A percentile compares a stretch with the other conserved stretches of the same genome.
Conservation (phyloP, 352 stramenopile genomes). For the Saprolegnia parasitica region DNA sequence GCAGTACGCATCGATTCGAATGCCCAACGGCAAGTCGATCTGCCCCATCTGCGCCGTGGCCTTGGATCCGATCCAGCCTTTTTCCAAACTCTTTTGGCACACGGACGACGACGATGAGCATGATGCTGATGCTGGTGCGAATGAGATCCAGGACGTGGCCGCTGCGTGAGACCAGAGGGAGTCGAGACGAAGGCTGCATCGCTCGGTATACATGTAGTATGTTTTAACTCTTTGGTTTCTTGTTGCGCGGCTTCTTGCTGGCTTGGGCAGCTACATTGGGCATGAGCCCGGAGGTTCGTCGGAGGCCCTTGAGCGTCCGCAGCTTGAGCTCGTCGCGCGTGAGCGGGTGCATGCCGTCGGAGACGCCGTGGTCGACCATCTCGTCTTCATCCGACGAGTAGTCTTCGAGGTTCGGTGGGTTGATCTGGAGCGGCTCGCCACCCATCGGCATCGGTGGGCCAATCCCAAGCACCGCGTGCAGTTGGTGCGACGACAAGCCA, state of each 20-base stretch:
- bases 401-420: constrained; percentile 91
- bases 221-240: not conserved
- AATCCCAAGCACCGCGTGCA: constrained; percentile 75
- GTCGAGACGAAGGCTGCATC: not conserved
- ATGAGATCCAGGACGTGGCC: too few species aligned
- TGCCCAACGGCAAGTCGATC: constrained; percentile 72
- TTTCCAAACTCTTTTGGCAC: constrained; percentile 71
- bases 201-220: not conserved
- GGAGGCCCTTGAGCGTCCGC: constrained; percentile 81
- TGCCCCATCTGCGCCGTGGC: constrained; percentile 77
- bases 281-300: constrained; percentile 28
- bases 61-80: constrained; percentile 55
- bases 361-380: constrained; percentile 60
- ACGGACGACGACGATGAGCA: constrained; percentile 44
- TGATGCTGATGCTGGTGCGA: not conserved
- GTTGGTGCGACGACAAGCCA: constrained; percentile 29
- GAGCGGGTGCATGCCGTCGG: constrained; percentile 83
- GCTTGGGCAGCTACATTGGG: not conserved
- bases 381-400: constrained; percentile 92
- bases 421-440: constrained; percentile 88
- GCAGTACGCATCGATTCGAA: constrained; percentile 54
- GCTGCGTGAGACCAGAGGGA: too few species aligned
- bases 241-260: not conserved
- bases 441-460: constrained; percentile 86
- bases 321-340: constrained; percentile 90